A percentile compares a stretch with the other conserved stretches of the same genome.
Evolutionary conservation across 1,284 basidiomycete species (phyloP).

Genomic region (Mycena sp.): DNA sequence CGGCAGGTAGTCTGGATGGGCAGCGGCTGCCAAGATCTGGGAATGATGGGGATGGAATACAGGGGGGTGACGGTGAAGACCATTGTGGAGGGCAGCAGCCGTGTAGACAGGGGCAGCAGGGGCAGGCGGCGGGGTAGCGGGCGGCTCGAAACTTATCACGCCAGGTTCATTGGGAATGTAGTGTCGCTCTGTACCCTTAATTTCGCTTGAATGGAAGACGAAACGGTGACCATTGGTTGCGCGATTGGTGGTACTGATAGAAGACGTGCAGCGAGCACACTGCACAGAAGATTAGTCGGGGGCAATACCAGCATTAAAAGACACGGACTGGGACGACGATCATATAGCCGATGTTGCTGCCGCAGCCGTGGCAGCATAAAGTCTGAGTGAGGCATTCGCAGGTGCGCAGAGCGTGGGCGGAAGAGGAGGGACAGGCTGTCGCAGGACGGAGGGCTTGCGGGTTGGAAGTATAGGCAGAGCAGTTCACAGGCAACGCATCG

Average conservation of each 20-base stretch:
- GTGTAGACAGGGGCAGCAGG: slow-evolving; percentile 30
- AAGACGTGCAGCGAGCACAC: slow-evolving; percentile 79
- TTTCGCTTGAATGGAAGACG: slow-evolving; percentile 86
- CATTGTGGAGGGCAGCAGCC: slow-evolving; percentile 20
- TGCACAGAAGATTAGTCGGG: no score
- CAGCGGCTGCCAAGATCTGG: slow-evolving; percentile 31
- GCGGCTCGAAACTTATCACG: slow-evolving; percentile 52
- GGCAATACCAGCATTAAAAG: no score
- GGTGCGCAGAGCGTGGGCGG: slow-evolving; percentile 44
- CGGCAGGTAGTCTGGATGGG: slow-evolving; percentile 48
- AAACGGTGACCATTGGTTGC: slow-evolving; percentile 88
- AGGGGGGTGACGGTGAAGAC: slow-evolving; percentile 27
- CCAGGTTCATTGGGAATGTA: slow-evolving; percentile 78
- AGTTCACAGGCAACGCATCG: slow-evolving; percentile 83
- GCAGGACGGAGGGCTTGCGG: slow-evolving; percentile 51
- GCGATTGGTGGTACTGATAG: slow-evolving; percentile 68
- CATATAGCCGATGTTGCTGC: slow-evolving; percentile 80
- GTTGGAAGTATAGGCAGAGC: slow-evolving; percentile 63
- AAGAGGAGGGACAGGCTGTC: slow-evolving; percentile 43
- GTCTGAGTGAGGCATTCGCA: slow-evolving; percentile 65
- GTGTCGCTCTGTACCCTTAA: slow-evolving; percentile 74
- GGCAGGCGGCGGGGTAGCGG: slow-evolving; percentile 40
- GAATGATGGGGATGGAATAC: slow-evolving; percentile 21
- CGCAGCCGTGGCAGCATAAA: slow-evolving; percentile 85
- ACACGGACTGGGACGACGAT: no score